Base-by-base conservation (phyloP, 352 stramenopile species). In the Phytophthora pisi region DNA sequence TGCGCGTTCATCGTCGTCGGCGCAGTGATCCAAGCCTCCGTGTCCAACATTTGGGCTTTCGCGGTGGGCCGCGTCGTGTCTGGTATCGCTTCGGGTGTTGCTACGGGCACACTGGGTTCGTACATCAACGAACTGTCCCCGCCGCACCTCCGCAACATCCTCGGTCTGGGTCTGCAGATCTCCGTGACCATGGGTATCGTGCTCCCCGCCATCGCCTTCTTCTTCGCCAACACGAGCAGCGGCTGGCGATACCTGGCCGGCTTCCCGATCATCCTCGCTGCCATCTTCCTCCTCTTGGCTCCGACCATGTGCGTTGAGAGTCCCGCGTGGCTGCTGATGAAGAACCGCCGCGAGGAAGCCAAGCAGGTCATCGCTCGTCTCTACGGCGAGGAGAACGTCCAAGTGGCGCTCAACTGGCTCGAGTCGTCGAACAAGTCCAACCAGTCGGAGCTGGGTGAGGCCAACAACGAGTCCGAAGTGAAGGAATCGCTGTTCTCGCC, bases 61-160 rank as follows among this genome's bases (percentile, higher is more conserved):
- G 58, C 69, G 13, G 30, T 60, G 31, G 78, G 78, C 1, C 75
- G 61, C 47, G 18, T 68, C 10, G 43, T 68, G 9, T 18, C 61
- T 18, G 61, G 61, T 30, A 64, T 68, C 36, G 77, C 75, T 0
- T 78, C 78, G 0, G 66, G 66, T 46, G 57, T 62, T 20, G 71
- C 71, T 1, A 76, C 71, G 0, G 71, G 64, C 3, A 70, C 74
- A 7, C 18, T 75, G n/a, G 63, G 67, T 9, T 66, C 47, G 7
- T 81, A 79, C 57, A 85, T 89, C 63, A 86, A 81, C 52, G 81
- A 89, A 57, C 55, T 87, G 40, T 66, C 59, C 0, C 60, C 60
- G 11, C 60, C 60, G 15, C 60, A 68, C 34, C 54, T 68, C 6
- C 61, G 61, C 16, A 68, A 68, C 46, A 64, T 68, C 51, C 26